Conservation (phyloP, 2,329 filamentous ascomycete species). For the Stagonosporopsis rhizophila region DNA sequence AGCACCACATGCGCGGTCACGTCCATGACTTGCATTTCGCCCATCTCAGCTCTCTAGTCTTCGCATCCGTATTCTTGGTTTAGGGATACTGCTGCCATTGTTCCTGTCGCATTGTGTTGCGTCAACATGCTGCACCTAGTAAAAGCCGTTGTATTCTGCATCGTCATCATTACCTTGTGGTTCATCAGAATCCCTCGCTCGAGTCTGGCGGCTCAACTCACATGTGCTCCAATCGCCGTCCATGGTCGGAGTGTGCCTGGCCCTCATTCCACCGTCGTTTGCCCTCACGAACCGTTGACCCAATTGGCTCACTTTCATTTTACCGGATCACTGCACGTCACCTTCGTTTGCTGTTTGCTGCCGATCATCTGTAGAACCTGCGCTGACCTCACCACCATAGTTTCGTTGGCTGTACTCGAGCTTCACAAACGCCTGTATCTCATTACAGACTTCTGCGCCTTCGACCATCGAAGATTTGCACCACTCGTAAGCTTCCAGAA, state of each 20-base stretch:
- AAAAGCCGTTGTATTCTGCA: conserved; percentile 1
- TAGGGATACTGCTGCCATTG: background rate
- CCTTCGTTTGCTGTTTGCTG: background rate
- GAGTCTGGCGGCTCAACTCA: conserved; percentile 8
- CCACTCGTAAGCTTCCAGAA: conserved; percentile 28
- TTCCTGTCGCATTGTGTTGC: conserved; percentile 5
- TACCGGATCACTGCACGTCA: conserved; percentile 5
- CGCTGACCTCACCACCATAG: conserved; percentile 23
- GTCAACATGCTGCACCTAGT: conserved; percentile 7
- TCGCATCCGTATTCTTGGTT: background rate
- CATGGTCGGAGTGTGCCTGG: conserved; percentile 11
- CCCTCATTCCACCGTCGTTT: conserved; percentile 9
- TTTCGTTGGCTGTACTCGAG: conserved; percentile 20
- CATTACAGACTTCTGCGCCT: conserved; percentile 24
- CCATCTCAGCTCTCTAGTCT: background rate
- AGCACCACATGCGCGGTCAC: conserved; percentile 12
- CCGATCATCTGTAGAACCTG: conserved; percentile 5
- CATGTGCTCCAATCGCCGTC: conserved; percentile 7
- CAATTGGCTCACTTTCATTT: conserved; percentile 9
- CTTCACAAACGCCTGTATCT: conserved; percentile 27
- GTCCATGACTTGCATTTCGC: conserved; percentile 6
- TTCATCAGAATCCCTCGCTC: conserved; percentile 1
- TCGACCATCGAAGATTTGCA: conserved; percentile 28
- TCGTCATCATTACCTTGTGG: conserved; percentile 6
- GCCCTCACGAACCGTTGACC: background rate